Evolutionary conservation across 768 basidiomycete genomes (phyloP).

Genomic region (Russula ochroleuca): DNA sequence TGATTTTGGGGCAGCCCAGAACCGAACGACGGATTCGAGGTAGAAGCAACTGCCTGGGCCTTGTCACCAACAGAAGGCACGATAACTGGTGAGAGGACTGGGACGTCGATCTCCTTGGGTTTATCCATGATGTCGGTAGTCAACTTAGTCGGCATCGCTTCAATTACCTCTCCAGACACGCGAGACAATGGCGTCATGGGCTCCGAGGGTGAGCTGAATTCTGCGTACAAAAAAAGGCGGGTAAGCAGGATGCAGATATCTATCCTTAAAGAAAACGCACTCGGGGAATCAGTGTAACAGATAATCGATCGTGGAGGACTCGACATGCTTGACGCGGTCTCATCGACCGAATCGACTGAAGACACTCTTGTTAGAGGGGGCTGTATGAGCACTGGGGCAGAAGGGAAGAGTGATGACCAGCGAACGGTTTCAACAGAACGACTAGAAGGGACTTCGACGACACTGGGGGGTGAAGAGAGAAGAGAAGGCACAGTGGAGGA

Average conservation of each 20-base stretch:
- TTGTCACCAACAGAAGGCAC: not conserved
- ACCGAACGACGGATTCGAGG: not conserved
- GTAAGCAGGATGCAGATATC: not conserved
- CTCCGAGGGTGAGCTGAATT: conserved; percentile 2
- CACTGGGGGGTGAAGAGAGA: conserved; percentile 5
- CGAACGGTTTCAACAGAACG: not conserved
- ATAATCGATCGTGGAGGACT: conserved; percentile 14
- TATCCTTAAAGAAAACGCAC: not conserved
- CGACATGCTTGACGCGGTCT: conserved; percentile 10
- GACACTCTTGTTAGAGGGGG: not conserved
- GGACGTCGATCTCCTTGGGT: not conserved
- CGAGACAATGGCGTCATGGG: conserved; percentile 17
- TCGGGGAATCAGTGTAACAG: conserved; percentile 10
- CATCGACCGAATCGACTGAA: not conserved
- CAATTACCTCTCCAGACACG: not conserved
- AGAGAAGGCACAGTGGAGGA: not conserved
- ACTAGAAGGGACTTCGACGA: not conserved
- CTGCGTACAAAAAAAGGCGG: not conserved
- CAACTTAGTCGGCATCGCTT: not conserved
- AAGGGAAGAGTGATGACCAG: conserved; percentile 20
- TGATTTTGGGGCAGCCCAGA: not conserved
- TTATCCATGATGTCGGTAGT: not conserved
- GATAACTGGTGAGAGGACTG: not conserved
- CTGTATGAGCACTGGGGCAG: conserved; percentile 13
- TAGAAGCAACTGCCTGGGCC: not conserved